These are phyloP conservation scores for Castanospermum australe DNA, from an alignment of 306 rosid species.

Conservation along the genomic window DNA sequence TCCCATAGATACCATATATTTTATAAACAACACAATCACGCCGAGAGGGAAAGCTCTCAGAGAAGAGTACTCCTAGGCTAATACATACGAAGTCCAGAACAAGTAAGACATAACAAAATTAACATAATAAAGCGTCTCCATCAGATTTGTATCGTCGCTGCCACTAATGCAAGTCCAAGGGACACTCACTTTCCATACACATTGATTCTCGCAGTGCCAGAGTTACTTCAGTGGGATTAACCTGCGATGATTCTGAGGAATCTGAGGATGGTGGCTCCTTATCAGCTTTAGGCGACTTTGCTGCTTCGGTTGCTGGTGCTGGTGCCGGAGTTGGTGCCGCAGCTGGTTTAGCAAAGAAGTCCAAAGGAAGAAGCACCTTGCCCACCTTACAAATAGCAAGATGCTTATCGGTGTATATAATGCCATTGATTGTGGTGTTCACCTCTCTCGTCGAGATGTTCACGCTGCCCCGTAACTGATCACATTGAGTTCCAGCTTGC, in stretches of 20 bases:
- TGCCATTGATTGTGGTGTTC: slow-evolving; percentile 45
- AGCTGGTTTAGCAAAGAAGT: slow-evolving; percentile 36
- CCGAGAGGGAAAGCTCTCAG: too few species aligned
- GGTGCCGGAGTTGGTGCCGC: slow-evolving; percentile 20
- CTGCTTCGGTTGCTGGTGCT: not conserved
- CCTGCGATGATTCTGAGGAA: slow-evolving; percentile 6
- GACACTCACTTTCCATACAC: slow-evolving; percentile 5
- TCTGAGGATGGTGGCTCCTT: slow-evolving; percentile 19
- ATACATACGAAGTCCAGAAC: too few species aligned
- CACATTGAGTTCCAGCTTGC: slow-evolving; percentile 44
- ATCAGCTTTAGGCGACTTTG: slow-evolving; percentile 20
- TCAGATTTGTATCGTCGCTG: not conserved
- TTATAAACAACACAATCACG: too few species aligned
- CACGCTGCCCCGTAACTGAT: slow-evolving; percentile 47
- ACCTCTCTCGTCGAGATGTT: slow-evolving; percentile 46
- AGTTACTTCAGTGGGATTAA: not conserved
- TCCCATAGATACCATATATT: too few species aligned
- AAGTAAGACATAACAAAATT: too few species aligned
- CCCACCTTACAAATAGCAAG: slow-evolving; percentile 50
- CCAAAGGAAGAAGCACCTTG: slow-evolving; percentile 44
- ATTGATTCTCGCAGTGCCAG: not conserved
- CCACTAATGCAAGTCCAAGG: slow-evolving; percentile 19
- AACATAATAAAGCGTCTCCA: too few species aligned
- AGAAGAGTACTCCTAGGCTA: too few species aligned
- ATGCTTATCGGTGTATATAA: slow-evolving; percentile 43